Conservation (phyloP, 257 asterid genomes). For the Nicotiana paniculata region DNA sequence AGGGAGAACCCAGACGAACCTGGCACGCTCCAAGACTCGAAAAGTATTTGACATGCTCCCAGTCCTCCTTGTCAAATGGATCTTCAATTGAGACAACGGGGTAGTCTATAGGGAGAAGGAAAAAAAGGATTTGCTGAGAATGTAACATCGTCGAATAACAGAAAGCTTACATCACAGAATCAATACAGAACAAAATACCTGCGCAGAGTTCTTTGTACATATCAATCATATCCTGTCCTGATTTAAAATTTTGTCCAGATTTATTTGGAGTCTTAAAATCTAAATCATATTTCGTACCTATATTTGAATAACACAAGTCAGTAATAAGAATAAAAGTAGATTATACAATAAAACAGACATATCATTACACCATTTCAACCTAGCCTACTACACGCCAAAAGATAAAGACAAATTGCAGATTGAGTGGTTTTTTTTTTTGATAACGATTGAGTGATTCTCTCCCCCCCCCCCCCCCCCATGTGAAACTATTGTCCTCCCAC, state of each 20-base stretch:
- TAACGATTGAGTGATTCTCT: too few relatives aligned
- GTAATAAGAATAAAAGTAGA: slow-evolving; percentile 15
- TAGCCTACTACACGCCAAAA: not conserved
- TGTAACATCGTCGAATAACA: not conserved
- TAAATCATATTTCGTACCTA: slow-evolving; percentile 93
- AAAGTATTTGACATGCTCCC: slow-evolving; percentile 84
- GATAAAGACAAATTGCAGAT: not conserved
- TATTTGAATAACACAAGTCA: slow-evolving; percentile 13
- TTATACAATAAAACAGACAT: slow-evolving; percentile 7
- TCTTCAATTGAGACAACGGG: slow-evolving; percentile 92
- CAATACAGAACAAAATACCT: slow-evolving; percentile 40
- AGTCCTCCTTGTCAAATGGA: slow-evolving; percentile 99
- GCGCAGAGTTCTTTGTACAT: slow-evolving; percentile 78
- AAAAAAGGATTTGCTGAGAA: slow-evolving; percentile 5
- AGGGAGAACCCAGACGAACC: slow-evolving; percentile 39
- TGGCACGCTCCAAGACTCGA: slow-evolving; percentile 76
- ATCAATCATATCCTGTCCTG: slow-evolving; percentile 90
- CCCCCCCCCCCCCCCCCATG: too few relatives aligned
- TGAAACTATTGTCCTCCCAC: not conserved
- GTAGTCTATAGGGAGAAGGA: slow-evolving; percentile 46
- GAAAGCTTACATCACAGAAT: not conserved
- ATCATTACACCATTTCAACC: not conserved
- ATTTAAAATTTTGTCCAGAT: slow-evolving; percentile 81
- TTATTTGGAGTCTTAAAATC: slow-evolving; percentile 80
- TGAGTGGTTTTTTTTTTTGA: not conserved